phyloP scores from a whole-genome alignment of 768 basidiomycete genomes.

The Crepidotus variabilis region DNA sequence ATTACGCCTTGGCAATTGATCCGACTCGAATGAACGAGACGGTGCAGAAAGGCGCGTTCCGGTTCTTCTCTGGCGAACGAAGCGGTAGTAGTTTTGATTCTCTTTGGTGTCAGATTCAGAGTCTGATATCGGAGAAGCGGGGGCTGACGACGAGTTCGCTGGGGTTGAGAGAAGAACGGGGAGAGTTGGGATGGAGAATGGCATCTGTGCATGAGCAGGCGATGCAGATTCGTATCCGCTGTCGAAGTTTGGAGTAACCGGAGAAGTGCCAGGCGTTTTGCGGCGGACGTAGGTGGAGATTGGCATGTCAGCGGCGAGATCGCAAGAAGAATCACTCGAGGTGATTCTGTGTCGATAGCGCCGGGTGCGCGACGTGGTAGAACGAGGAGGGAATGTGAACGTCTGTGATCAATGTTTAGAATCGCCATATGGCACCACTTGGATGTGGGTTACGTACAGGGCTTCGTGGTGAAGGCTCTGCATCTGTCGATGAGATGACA shows the following conservation, averaged over 20 bases:
- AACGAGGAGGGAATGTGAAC: conserved; percentile 31
- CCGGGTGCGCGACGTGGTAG: conserved; percentile 41
- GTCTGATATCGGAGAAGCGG: conserved; percentile 35
- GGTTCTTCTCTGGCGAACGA: conserved; percentile 29
- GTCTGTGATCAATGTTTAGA: conserved; percentile 20
- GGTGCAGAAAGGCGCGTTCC: conserved; percentile 44
- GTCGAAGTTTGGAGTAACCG: conserved; percentile 62
- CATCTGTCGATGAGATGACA: conserved; percentile 36
- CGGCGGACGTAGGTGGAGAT: conserved; percentile 80
- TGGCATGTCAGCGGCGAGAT: conserved; percentile 63
- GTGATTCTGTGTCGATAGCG: conserved; percentile 42
- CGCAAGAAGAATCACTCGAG: conserved; percentile 44
- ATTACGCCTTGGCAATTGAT: background rate
- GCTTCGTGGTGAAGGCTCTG: conserved; percentile 33
- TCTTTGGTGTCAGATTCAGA: conserved; percentile 28
- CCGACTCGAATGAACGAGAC: conserved; percentile 25
- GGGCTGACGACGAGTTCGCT: conserved; percentile 38
- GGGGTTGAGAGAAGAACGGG: conserved; percentile 49
- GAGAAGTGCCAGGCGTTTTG: conserved; percentile 72
- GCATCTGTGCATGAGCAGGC: conserved; percentile 32
- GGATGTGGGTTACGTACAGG: conserved; percentile 13
- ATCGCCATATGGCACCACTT: conserved; percentile 5
- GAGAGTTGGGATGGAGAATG: conserved; percentile 63
- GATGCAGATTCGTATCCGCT: conserved; percentile 34
- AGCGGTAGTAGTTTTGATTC: conserved; percentile 24